Conservation (phyloP, 1,284 basidiomycete species). For the Leccinum colubrinum region DNA sequence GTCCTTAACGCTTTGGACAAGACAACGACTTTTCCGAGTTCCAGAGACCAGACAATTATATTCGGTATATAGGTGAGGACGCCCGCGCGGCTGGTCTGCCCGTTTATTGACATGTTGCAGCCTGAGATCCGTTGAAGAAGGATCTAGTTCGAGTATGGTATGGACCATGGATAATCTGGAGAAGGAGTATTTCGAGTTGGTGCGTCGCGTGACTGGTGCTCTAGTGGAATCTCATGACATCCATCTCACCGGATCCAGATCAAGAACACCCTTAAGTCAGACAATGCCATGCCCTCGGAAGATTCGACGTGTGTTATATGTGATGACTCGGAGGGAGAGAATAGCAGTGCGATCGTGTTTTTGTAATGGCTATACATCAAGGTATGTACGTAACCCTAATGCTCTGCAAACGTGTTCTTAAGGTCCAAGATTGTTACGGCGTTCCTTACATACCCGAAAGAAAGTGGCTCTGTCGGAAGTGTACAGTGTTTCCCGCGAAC, state of each 20-base stretch:
- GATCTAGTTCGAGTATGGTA: constrained; percentile 98
- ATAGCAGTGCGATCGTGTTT: constrained; percentile 98
- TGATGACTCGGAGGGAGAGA: constrained; percentile 98
- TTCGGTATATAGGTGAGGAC: constrained; percentile 80
- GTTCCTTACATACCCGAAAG: constrained; percentile 99
- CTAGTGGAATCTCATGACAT: neutral
- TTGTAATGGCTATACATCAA: constrained; percentile 90
- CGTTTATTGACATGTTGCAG: constrained; percentile 31
- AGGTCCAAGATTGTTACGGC: constrained; percentile 87
- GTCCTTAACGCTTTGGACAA: constrained; percentile 30
- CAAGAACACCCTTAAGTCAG: constrained; percentile 86
- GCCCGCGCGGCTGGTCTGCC: neutral
- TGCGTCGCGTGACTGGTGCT: constrained; percentile 37
- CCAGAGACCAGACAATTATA: constrained; percentile 80
- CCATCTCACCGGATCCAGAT: constrained; percentile 49
- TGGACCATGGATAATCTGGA: constrained; percentile 98
- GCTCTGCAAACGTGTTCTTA: constrained; percentile 9
- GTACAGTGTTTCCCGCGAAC: constrained; percentile 95
- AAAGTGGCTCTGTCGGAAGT: constrained; percentile 98
- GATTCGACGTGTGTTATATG: constrained; percentile 97
- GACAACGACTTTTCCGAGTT: constrained; percentile 82
- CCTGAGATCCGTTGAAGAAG: constrained; percentile 81
- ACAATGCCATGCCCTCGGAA: constrained; percentile 81
- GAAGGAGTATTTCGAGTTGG: constrained; percentile 98
- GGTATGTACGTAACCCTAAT: constrained; percentile 44